Conservation (phyloP, 768 basidiomycete genomes). For the Boletus rubropictus region DNA sequence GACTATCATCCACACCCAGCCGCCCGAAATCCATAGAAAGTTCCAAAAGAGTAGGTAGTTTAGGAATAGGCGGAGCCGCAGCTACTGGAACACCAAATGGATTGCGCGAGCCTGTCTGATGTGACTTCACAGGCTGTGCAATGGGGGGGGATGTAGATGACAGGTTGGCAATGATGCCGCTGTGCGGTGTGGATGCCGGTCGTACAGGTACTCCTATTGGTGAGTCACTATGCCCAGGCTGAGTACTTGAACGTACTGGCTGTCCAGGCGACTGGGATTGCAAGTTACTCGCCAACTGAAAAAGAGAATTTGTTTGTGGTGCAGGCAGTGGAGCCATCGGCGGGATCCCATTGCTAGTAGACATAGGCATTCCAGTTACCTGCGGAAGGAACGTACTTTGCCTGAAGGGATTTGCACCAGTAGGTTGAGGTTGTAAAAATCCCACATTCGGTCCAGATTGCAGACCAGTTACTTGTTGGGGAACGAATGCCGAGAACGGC, state of each 20-base stretch:
- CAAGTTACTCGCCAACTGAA: constrained; percentile 7
- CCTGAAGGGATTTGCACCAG: constrained; percentile 78
- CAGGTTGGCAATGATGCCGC: constrained; percentile 29
- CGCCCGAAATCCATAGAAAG: constrained; percentile 50
- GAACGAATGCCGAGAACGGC: constrained; percentile 51
- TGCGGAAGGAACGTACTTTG: constrained; percentile 70
- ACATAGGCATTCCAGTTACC: constrained; percentile 50
- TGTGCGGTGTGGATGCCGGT: constrained; percentile 70
- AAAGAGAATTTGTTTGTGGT: constrained; percentile 8
- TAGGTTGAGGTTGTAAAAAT: constrained; percentile 49
- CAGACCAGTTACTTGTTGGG: constrained; percentile 48
- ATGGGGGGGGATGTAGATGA: constrained; percentile 37
- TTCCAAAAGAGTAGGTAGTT: constrained; percentile 77
- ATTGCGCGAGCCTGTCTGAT: constrained; percentile 92
- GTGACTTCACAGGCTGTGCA: constrained; percentile 68
- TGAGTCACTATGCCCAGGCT: constrained; percentile 4
- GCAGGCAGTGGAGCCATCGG: constrained; percentile 7
- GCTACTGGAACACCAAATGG: constrained; percentile 80
- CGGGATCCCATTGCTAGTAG: constrained; percentile 28
- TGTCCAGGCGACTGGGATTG: constrained; percentile 16
- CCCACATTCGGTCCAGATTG: constrained; percentile 36
- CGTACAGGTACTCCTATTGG: constrained; percentile 41
- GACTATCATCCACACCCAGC: constrained; percentile 20
- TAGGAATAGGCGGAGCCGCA: constrained; percentile 60
- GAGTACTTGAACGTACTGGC: constrained; percentile 1